Evolutionary conservation across 306 rosid species (phyloP), one percentile per base, ranked within the genome.

Genomic region (Pyrus bretschneideri): DNA sequence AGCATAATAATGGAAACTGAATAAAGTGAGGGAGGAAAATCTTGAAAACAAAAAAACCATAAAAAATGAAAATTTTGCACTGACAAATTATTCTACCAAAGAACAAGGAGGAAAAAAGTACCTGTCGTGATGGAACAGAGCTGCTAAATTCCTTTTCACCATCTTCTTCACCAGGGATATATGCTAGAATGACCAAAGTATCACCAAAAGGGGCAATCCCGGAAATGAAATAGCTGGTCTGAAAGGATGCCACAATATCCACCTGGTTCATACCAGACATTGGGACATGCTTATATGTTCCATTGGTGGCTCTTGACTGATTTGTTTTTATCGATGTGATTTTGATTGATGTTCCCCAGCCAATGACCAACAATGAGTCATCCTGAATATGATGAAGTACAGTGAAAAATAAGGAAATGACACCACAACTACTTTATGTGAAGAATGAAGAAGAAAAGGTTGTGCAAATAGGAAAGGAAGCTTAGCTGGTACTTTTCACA

Each of bases 151-250:
- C 91, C 86, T 95, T 89, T 81, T 91, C 92, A 73, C 89, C 90
- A 68, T 88, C 96, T 82, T 91, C 95, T 80, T 91, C 99, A 70
- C 90, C 93, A 33, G 92, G 91, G 79, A 95, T 88, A 85, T 90
- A 95, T 65, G 99, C 99, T 58, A 95, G 86, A 88, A 91, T 96
- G 79, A 95, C 99, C 91, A 95, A 79, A 79, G 93, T 72, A 83
- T 95, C 96, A 72, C 99, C 97, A 82, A 95, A 95, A 13, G 97
- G 99, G 70, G 99, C 97, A 83, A 95, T 79, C 80, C 99, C 99
- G 25, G 99, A 87, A 79, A 95, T 92, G 81, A 90, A 89, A 83
- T 95, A 91, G 87, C 83, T 86, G 77, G 99, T 92, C 80, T 88
- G 95, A 70, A 95, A 95, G 76, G 99, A 95, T 74, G 98, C 97